phyloP scores from a whole-genome alignment of 345 rosid genomes.

The Brassica incana region DNA sequence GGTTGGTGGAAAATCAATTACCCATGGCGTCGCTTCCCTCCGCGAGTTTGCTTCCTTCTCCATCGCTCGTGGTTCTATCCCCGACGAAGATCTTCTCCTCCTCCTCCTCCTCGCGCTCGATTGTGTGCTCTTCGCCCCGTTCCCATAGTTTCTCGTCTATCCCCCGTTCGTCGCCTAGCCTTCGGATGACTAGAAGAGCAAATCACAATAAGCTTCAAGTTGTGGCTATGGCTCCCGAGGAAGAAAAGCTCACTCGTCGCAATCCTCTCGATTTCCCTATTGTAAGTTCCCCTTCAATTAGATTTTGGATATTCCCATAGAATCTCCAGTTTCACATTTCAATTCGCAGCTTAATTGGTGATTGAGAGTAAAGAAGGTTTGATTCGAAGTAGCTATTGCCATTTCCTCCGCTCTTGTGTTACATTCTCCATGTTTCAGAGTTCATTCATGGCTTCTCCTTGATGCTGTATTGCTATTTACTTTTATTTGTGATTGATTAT shows the following conservation, averaged over 20 bases:
- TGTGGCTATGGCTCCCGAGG: conserved; percentile 77
- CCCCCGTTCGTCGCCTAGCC: conserved; percentile 17
- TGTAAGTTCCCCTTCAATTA: conserved; percentile 37
- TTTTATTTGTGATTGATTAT: not conserved
- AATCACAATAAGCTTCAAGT: conserved; percentile 35
- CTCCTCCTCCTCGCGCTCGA: conserved; percentile 13
- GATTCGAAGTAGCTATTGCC: not conserved
- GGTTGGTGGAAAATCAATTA: conserved; percentile 33
- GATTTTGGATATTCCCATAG: not conserved
- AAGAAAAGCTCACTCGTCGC: conserved; percentile 67
- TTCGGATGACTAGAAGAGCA: conserved; percentile 17
- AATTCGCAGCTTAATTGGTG: not conserved
- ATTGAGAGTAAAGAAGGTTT: not conserved
- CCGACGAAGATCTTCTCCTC: not conserved
- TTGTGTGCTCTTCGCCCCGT: conserved; percentile 24
- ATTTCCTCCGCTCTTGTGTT: not conserved
- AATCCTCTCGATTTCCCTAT: conserved; percentile 72
- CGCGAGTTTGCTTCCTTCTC: conserved; percentile 29
- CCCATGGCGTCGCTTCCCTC: conserved; percentile 40
- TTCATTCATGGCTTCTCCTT: not conserved
- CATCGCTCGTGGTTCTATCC: conserved; percentile 26
- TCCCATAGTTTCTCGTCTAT: conserved; percentile 15
- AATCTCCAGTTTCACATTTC: not conserved
- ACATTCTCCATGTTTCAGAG: not conserved
- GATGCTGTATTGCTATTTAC: not conserved